phyloP scores from a whole-genome alignment of 2,329 filamentous ascomycete genomes.

The Fusarium fujikuroi region DNA sequence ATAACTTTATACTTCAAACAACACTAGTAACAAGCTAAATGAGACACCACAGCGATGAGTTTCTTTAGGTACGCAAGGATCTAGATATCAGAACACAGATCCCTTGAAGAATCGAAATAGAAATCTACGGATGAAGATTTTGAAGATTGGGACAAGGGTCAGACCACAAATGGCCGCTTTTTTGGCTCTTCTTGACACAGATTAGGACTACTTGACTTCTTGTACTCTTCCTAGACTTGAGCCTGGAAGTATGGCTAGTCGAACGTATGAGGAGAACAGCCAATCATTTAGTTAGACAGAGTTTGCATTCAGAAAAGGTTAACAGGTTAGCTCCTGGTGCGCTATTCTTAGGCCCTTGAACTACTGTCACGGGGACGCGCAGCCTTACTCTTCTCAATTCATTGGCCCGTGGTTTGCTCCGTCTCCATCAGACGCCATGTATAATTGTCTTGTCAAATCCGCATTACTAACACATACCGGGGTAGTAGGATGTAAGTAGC shows the following conservation, averaged over 20 bases:
- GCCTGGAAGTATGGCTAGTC: background rate
- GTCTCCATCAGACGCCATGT: background rate
- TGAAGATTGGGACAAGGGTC: accelerated
- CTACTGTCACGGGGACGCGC: background rate
- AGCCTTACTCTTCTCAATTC: background rate
- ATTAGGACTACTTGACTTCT: background rate
- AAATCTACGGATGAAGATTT: too few relatives aligned
- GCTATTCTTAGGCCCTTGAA: accelerated
- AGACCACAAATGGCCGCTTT: background rate
- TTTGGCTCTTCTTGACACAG: background rate
- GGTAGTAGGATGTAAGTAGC: background rate
- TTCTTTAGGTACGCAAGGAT: background rate
- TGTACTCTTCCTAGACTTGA: background rate
- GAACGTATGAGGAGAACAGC: background rate
- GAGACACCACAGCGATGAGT: too few relatives aligned
- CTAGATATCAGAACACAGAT: background rate
- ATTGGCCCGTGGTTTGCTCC: background rate
- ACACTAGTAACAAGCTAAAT: too few relatives aligned
- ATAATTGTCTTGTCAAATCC: background rate
- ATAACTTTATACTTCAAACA: background rate
- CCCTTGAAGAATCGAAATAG: background rate
- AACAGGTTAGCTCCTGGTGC: background rate
- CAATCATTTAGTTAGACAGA: accelerated
- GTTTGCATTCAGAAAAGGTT: too few relatives aligned
- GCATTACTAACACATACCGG: background rate